These are phyloP conservation scores for Rehmannia glutinosa DNA, from an alignment of 257 asterid species.

Conservation along the genomic window DNA sequence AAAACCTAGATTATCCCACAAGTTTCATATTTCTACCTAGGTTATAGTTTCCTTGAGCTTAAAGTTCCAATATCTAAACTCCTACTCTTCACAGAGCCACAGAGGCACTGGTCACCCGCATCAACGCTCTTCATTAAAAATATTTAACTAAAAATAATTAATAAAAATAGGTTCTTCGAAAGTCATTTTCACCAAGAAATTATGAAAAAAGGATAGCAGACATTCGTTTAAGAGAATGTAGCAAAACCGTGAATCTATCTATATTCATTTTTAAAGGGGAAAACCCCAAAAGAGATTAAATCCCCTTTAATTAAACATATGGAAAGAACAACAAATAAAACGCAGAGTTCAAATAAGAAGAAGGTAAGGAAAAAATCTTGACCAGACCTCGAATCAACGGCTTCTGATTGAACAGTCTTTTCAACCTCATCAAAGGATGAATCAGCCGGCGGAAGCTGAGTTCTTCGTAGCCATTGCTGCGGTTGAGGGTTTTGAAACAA, in stretches of 20 bases:
- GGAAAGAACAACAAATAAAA: neutral
- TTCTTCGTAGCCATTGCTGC: constrained; percentile 87
- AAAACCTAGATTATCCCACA: neutral
- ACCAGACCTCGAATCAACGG: constrained; percentile 83
- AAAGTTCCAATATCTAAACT: no score
- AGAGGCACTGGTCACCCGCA: no score
- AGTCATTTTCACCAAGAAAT: neutral
- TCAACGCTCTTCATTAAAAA: no score
- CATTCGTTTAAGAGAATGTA: neutral
- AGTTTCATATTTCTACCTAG: neutral
- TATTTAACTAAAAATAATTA: no score
- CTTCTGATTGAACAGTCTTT: constrained; percentile 83
- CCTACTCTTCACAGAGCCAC: no score
- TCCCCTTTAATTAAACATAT: neutral
- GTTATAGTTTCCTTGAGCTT: neutral
- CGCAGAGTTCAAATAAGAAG: neutral
- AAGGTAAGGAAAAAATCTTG: neutral
- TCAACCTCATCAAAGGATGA: constrained; percentile 70
- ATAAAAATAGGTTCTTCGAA: neutral
- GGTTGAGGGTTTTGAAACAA: constrained; percentile 55
- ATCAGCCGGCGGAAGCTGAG: constrained; percentile 42
- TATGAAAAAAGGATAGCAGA: neutral
- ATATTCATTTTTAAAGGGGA: neutral
- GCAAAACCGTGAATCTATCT: neutral
- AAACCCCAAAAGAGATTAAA: neutral